Base-by-base conservation (phyloP, 2,329 filamentous ascomycete species). In the Fusarium duplospermum region DNA sequence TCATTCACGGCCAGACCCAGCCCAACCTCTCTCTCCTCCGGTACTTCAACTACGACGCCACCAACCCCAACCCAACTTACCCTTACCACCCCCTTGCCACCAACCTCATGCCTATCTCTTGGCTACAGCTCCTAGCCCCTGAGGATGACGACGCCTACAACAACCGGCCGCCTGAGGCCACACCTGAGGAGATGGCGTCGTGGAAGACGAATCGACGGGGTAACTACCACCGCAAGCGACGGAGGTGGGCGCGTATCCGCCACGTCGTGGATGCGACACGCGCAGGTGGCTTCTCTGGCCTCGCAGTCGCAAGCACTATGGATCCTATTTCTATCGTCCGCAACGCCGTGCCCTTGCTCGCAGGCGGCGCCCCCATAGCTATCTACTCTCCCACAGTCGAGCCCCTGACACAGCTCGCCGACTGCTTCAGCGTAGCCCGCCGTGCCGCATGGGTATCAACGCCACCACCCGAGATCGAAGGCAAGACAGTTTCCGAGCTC, bases 61-160 rank as follows among this genome's bases (percentile, higher is more conserved):
- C 89, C 67, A 90, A 90, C 71, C 90, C 92, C 50, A 88, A 88
- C 73, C 89, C 83, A 13, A 87, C 77, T 54, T 82, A 87, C 63
- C 86, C 89, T 16, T 86, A 90, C 27, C 96, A 98, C 80, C 96
- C 96, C 1, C 90, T 99, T 13, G 89, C 93, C 82, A 92, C 89
- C 18, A 92, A 96, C 80, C 90, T 99, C 61, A 92, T 96, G 78
- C 90, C 93, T 6, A 86, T 98, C 33, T 96, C 94, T 31, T 99
- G 96, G 95, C 89, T 99, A 3, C 96, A 98, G 83, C 90, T 99
- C 6, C 85, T 98, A 18, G 88, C 93, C 27, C 96, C 96, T 0
- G 84, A 89, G 38, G 86, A 90, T 33, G 96, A 98, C 81, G 88
- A 89, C 1, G 90, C 93, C 5, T 98, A 97, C 83, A 83, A 86